Base-by-base conservation (phyloP, 345 rosid species). In the Balakata baccata region DNA sequence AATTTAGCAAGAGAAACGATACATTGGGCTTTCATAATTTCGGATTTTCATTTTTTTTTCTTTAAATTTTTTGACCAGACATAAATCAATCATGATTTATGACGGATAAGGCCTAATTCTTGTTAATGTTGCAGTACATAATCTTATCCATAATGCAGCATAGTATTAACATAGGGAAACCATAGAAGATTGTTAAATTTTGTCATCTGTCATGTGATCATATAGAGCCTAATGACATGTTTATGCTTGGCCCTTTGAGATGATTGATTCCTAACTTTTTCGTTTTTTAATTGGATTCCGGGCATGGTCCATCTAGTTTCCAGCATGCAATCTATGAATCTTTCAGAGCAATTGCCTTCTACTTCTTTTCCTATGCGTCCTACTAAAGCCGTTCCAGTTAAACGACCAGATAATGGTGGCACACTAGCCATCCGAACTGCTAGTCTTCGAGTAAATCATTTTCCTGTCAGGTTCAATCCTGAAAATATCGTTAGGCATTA, bases 321-420 rank as follows among this genome's bases (percentile, higher is more conserved):
- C 79, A 80, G 13, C 17, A 22, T 79, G 43, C 71, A 71, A 61
- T 51, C 69, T 20, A 11, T 52, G 66, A 57, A 69, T 22, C 50
- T 83, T 57, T 62, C 84, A 4, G 78, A 69, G 13, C 56, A 39
- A 45, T 14, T 56, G 77, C 54, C 82, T 63, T 37, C 73, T 69
- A 5, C 81, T 60, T 61, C 78, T 16, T 68, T 59, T 39, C 1
- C 77, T 56, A 4, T 58, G 0, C 50, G 16, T 45, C 69, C 17
- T 69, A 11, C 3, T 3, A 83, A 13, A 62, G 50, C 41, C 62
- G 68, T 54, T 22, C 90, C 96, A 0, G 65, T 87, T 45, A 81
- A 69, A 66, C 84, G 96, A 14, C 98, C 96, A 0, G 96, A 90
- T 74, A 77, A 69, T 53, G 96, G 96, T 6, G 97, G 98, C 66